Evolutionary conservation across 2,329 filamentous ascomycete species (phyloP).

Genomic region (Allantophomopsis cytisporea): DNA sequence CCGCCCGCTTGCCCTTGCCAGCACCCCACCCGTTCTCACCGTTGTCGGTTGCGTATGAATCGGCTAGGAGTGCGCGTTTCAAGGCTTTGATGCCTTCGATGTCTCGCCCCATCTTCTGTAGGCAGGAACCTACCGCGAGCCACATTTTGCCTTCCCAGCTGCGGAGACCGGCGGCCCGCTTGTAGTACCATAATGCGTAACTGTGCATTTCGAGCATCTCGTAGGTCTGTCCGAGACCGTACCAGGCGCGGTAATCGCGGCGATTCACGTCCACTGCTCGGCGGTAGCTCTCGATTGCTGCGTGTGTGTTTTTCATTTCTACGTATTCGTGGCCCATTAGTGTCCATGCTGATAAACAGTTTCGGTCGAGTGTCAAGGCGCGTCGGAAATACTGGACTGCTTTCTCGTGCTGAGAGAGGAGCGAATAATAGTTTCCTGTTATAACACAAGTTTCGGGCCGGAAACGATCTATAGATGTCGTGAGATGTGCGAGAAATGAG

Average conservation of each 20-base stretch:
- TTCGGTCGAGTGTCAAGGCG: conserved; percentile 77
- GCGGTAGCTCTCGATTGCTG: conserved; percentile 92
- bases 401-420: conserved; percentile 92
- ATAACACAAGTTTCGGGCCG: conserved; percentile 94
- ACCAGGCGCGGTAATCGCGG: conserved; percentile 95
- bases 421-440: conserved; percentile 91
- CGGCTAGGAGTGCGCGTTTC: conserved; percentile 81
- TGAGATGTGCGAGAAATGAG: conserved; percentile 83
- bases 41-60: conserved; percentile 52
- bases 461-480: conserved; percentile 87
- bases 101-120: conserved; percentile 76
- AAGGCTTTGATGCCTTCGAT: conserved; percentile 90
- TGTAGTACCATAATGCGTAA: conserved; percentile 95
- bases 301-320: conserved; percentile 96
- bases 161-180: conserved; percentile 82
- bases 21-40: conserved; percentile 40
- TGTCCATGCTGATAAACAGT: conserved; percentile 91
- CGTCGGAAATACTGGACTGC: conserved; percentile 96
- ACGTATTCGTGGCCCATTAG: conserved; percentile 99
- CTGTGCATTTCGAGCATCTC: conserved; percentile 97
- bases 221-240: conserved; percentile 91
- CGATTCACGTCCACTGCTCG: conserved; percentile 92
- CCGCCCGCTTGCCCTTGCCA: conserved; percentile 24
- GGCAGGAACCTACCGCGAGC: conserved; percentile 87
- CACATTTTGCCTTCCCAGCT: conserved; percentile 98